Conservation (phyloP, 129 eudicot species). For the Pittosporum tobira region DNA sequence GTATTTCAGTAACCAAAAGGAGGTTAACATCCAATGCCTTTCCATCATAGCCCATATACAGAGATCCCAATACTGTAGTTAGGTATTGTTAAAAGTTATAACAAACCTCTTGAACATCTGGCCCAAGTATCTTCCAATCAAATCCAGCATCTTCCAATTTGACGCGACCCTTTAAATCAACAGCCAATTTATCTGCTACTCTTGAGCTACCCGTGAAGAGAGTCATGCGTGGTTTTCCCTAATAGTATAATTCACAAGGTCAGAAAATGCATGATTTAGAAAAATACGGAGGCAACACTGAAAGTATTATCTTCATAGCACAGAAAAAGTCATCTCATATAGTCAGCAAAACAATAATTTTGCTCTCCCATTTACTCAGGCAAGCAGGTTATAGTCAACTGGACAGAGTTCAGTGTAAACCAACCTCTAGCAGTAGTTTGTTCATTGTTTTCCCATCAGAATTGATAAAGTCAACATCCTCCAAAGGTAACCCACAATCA, state of each 20-base stretch:
- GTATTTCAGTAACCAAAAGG: conserved; percentile 13
- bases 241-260: conserved; percentile 5
- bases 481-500: conserved; percentile 84
- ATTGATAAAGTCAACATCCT: conserved; percentile 93
- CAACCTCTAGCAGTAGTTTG: conserved; percentile 80
- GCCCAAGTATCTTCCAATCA: conserved; percentile 99
- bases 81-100: background rate
- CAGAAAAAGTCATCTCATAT: background rate
- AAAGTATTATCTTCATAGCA: background rate
- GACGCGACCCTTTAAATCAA: conserved; percentile 71
- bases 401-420: conserved; percentile 9
- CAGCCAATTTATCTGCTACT: conserved; percentile 82
- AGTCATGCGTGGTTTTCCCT: conserved; percentile 97
- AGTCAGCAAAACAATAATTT: no score
- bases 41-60: background rate
- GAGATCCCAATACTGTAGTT: background rate
- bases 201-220: conserved; percentile 96
- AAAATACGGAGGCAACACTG: background rate
- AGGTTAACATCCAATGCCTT: background rate
- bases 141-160: conserved; percentile 98
- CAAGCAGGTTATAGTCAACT: background rate
- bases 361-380: background rate
- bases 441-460: conserved; percentile 93
- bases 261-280: background rate
- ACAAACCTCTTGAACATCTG: conserved; percentile 90